Evolutionary conservation across 805 yeast species (phyloP).

Genomic region (Myxozyma neotropica): DNA sequence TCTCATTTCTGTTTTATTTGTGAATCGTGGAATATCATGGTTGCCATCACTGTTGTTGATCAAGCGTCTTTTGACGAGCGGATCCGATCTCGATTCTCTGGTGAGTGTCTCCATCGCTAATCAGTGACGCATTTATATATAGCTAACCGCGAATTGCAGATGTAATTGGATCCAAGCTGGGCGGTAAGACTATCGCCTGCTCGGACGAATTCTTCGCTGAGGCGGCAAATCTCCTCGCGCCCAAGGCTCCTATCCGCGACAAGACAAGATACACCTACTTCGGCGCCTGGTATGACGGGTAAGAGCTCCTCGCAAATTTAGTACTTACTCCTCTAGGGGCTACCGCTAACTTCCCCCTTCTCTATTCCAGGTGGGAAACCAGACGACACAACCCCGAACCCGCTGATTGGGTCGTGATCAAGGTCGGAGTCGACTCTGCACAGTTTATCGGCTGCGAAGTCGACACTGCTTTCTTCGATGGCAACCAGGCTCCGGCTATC

Average conservation of each 20-base stretch:
- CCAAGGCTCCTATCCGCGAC: slow-evolving; percentile 78
- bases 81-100: slow-evolving; percentile 23
- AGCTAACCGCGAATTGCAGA: slow-evolving; percentile 46
- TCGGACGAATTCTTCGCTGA: slow-evolving; percentile 97
- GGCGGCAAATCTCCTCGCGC: slow-evolving; percentile 82
- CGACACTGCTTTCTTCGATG: slow-evolving; percentile 92
- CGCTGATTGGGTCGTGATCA: slow-evolving; percentile 84
- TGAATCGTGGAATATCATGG: background rate
- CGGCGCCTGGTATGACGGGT: slow-evolving; percentile 97
- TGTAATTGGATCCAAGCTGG: slow-evolving; percentile 81
- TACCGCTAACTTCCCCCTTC: too few species aligned
- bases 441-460: slow-evolving; percentile 79
- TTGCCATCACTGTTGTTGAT: slow-evolving; percentile 13
- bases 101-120: slow-evolving; percentile 1
- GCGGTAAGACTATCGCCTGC: slow-evolving; percentile 68
- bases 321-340: too few species aligned
- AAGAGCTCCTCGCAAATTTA: background rate
- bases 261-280: slow-evolving; percentile 43
- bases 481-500: slow-evolving; percentile 91
- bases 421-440: slow-evolving; percentile 83
- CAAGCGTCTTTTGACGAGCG: slow-evolving; percentile 21
- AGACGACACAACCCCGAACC: slow-evolving; percentile 85
- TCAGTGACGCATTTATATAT: too few species aligned
- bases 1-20: background rate
- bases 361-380: slow-evolving; percentile 73